Evolutionary conservation across 2,329 filamentous ascomycete genomes (phyloP).

Genomic region (Cytospora schulzeri): DNA sequence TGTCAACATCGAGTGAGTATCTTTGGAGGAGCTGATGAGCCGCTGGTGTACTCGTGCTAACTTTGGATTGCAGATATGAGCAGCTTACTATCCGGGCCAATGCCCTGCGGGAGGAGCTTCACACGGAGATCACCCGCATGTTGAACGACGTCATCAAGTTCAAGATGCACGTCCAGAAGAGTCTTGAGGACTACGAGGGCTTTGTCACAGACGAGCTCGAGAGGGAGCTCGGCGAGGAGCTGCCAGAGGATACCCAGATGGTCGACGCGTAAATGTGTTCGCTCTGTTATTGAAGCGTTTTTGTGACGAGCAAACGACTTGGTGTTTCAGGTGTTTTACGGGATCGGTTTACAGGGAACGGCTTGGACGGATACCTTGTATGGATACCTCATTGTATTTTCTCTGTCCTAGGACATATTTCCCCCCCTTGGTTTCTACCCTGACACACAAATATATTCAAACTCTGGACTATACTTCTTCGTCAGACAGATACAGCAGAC

Average conservation of each 20-base stretch:
- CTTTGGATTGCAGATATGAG: constrained; percentile 67
- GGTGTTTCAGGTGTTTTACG: constrained; percentile 15
- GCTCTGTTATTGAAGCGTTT: constrained; percentile 24
- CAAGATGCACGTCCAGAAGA: constrained; percentile 95
- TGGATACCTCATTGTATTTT: neutral
- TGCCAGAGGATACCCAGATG: constrained; percentile 53
- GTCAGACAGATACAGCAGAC: too few relatives aligned
- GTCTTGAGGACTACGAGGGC: constrained; percentile 88
- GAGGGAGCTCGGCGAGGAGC: constrained; percentile 69
- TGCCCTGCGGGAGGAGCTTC: constrained; percentile 89
- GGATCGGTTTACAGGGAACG: neutral
- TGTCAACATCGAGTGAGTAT: constrained; percentile 84
- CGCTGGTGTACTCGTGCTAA: constrained; percentile 7
- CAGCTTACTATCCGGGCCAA: constrained; percentile 85
- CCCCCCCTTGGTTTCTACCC: neutral
- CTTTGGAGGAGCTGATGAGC: neutral
- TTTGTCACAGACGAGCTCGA: constrained; percentile 95
- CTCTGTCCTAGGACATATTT: neutral
- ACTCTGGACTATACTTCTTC: neutral
- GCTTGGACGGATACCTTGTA: neutral
- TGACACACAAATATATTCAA: neutral
- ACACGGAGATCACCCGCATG: constrained; percentile 94
- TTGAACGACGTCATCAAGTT: constrained; percentile 97
- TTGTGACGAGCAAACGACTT: neutral
- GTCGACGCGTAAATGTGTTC: constrained; percentile 46